Evolutionary conservation across 2,329 filamentous ascomycete genomes (phyloP).

Genomic region (Ascochyta fabae): DNA sequence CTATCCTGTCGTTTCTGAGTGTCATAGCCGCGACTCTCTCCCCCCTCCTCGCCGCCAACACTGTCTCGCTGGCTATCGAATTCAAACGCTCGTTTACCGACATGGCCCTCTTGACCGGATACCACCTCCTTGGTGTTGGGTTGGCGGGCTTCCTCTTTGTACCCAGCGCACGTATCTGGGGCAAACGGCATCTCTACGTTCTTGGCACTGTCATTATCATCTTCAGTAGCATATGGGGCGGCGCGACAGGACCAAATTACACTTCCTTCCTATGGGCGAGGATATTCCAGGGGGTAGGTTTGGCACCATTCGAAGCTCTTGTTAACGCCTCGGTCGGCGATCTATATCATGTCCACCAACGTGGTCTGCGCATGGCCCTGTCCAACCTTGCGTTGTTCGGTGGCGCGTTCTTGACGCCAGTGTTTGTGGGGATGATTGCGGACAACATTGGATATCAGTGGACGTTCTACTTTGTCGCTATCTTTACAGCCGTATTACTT

Average conservation of each 20-base stretch:
- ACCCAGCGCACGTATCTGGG: constrained; percentile 86
- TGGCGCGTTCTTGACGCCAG: constrained; percentile 78
- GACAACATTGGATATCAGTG: constrained; percentile 78
- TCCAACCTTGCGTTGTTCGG: constrained; percentile 74
- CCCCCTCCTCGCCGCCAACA: constrained; percentile 87
- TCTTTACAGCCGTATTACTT: constrained; percentile 75
- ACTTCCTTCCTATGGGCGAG: constrained; percentile 76
- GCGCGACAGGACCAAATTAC: constrained; percentile 71
- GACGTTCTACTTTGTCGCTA: constrained; percentile 88
- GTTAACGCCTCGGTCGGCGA: constrained; percentile 91
- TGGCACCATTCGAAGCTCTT: constrained; percentile 87
- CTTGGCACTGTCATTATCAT: constrained; percentile 77
- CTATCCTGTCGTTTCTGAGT: constrained; percentile 77
- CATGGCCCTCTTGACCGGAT: constrained; percentile 83
- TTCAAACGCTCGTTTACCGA: constrained; percentile 73
- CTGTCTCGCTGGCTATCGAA: constrained; percentile 73
- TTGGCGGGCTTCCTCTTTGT: constrained; percentile 85
- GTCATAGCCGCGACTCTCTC: constrained; percentile 85
- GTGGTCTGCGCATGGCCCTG: constrained; percentile 87
- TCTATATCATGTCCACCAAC: constrained; percentile 86
- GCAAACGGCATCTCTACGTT: constrained; percentile 87
- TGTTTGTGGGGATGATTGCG: constrained; percentile 89
- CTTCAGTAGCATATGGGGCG: constrained; percentile 78
- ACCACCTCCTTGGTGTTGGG: constrained; percentile 83
- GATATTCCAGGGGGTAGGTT: constrained; percentile 83